phyloP scores from a whole-genome alignment of 116 monocot species.

The Zostera marina region DNA sequence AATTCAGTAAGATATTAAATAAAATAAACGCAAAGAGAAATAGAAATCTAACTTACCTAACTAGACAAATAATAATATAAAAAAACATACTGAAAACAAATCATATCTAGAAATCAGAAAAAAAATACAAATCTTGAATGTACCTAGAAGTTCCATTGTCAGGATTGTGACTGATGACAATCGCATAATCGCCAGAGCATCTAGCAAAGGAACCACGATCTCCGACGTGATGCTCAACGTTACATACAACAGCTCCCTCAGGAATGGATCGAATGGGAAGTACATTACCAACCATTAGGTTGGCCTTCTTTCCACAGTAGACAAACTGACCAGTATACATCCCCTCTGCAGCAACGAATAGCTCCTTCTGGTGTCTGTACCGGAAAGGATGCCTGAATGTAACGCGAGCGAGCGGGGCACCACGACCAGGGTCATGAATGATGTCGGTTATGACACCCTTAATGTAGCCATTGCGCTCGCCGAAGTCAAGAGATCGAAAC shows the following conservation, averaged over 20 bases:
- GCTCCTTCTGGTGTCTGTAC: too few species aligned
- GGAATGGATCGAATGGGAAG: slow-evolving; percentile 43
- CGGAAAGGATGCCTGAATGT: too few species aligned
- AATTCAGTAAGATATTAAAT: too few species aligned
- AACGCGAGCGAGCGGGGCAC: slow-evolving; percentile 17
- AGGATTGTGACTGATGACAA: slow-evolving; percentile 56
- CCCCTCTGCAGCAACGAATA: too few species aligned
- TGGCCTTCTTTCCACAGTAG: slow-evolving; percentile 48
- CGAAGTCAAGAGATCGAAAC: slow-evolving; percentile 51
- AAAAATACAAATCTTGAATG: background rate
- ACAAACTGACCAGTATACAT: too few species aligned
- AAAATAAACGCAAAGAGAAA: too few species aligned
- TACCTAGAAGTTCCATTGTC: slow-evolving; percentile 54
- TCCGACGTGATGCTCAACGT: slow-evolving; percentile 54
- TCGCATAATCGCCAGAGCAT: slow-evolving; percentile 50
- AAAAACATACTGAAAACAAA: background rate
- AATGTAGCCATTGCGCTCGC: slow-evolving; percentile 61
- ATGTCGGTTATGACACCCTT: slow-evolving; percentile 56
- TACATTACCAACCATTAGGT: slow-evolving; percentile 51
- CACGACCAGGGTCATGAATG: slow-evolving; percentile 37
- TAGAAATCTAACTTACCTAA: too few species aligned
- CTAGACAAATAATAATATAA: too few species aligned
- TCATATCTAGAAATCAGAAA: too few species aligned
- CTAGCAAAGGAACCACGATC: slow-evolving; percentile 46
- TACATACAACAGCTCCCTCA: slow-evolving; percentile 66